Conservation (phyloP, 177 flowering plant species). For the Tripterygium wilfordii region DNA sequence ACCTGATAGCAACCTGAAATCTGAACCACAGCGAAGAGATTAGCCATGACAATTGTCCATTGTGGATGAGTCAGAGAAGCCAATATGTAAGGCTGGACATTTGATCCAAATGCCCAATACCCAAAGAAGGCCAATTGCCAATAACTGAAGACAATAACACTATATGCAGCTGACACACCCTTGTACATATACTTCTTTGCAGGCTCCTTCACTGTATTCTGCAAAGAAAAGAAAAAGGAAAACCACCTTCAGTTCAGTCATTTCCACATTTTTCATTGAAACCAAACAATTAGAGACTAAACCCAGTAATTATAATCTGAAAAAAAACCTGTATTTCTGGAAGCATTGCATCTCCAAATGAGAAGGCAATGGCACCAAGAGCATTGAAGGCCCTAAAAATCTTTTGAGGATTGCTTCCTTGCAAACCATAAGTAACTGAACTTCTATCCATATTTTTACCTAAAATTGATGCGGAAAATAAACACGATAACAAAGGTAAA, state of each 20-base stretch:
- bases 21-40: slow-evolving; percentile 54
- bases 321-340: slow-evolving; percentile 75
- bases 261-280: too few species aligned
- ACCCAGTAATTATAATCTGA: too few species aligned
- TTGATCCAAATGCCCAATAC: slow-evolving; percentile 66
- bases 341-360: slow-evolving; percentile 74
- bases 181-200: slow-evolving; percentile 50
- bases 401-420: slow-evolving; percentile 40
- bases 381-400: slow-evolving; percentile 51
- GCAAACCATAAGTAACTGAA: slow-evolving; percentile 33
- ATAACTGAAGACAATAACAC: slow-evolving; percentile 38
- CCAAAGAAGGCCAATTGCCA: slow-evolving; percentile 60
- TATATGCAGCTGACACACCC: slow-evolving; percentile 56
- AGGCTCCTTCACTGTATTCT: slow-evolving; percentile 53
- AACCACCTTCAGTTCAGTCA: not conserved
- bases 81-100: slow-evolving; percentile 47
- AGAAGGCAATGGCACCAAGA: slow-evolving; percentile 56
- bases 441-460: slow-evolving; percentile 39
- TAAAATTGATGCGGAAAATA: slow-evolving; percentile 3
- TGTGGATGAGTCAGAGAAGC: slow-evolving; percentile 44
- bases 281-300: too few species aligned
- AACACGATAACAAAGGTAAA: not conserved
- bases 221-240: slow-evolving; percentile 13
- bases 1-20: slow-evolving; percentile 69
- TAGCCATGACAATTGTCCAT: slow-evolving; percentile 60